phyloP scores from a whole-genome alignment of 495 filamentous ascomycete species.

The Talaromyces liani region DNA sequence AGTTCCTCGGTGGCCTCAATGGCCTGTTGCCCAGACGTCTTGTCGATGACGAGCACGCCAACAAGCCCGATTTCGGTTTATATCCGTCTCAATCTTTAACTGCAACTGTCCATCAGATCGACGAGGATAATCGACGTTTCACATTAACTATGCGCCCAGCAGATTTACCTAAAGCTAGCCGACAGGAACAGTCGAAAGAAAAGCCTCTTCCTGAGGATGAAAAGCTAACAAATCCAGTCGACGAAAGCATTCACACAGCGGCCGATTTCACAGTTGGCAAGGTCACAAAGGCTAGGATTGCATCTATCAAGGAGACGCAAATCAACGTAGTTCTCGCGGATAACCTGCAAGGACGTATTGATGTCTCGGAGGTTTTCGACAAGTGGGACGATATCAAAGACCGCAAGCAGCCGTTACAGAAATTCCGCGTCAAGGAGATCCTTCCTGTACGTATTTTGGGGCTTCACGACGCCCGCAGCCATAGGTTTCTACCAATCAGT shows the following conservation, averaged over 20 bases:
- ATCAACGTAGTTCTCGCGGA: conserved; percentile 86
- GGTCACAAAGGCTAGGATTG: conserved; percentile 69
- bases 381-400: conserved; percentile 78
- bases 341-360: conserved; percentile 83
- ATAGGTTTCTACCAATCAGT: conserved; percentile 85
- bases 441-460: conserved; percentile 74
- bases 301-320: conserved; percentile 78
- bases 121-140: conserved; percentile 51
- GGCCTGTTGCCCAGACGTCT: conserved; percentile 72
- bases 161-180: conserved; percentile 25
- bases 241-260: conserved; percentile 53
- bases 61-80: conserved; percentile 69
- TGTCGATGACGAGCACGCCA: conserved; percentile 56
- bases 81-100: conserved; percentile 62
- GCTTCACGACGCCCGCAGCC: conserved; percentile 80
- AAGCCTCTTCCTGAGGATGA: conserved; percentile 24
- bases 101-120: conserved; percentile 61
- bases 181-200: conserved; percentile 20
- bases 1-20: conserved; percentile 69
- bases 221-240: conserved; percentile 57
- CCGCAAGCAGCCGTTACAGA: conserved; percentile 65
- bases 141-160: conserved; percentile 51
- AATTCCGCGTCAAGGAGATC: conserved; percentile 62
- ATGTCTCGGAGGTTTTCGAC: conserved; percentile 84
- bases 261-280: conserved; percentile 69